These are phyloP conservation scores for Pseudotsuga menziesii DNA, from an alignment of 75 land plant genomes.

Conservation along the genomic window DNA sequence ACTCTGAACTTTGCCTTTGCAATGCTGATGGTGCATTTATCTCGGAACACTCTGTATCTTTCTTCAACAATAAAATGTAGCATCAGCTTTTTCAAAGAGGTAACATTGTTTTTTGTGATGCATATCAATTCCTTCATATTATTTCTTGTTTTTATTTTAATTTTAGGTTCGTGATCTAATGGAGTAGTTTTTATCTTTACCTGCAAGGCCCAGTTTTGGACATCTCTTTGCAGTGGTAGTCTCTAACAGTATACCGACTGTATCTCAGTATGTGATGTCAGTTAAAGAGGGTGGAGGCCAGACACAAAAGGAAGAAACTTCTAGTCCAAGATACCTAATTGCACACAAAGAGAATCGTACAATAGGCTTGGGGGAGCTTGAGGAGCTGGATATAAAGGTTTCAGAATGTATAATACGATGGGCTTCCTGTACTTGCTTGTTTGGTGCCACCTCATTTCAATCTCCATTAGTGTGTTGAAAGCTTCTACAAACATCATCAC, in stretches of 20 bases:
- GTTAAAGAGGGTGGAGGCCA: constrained; percentile 6
- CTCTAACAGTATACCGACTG: background rate
- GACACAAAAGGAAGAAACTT: constrained; percentile 8
- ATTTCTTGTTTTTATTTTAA: background rate
- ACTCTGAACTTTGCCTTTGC: constrained; percentile 48
- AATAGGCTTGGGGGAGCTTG: constrained; percentile 53
- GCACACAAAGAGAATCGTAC: constrained; percentile 43
- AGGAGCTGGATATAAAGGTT: constrained; percentile 49
- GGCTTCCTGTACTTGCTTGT: constrained; percentile 57
- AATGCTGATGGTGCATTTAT: constrained; percentile 6
- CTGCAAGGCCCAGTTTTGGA: constrained; percentile 23
- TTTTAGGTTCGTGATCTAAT: background rate
- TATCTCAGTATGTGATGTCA: constrained; percentile 10
- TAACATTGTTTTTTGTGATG: background rate
- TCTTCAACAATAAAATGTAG: background rate
- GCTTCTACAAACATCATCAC: no score
- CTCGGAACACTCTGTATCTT: background rate
- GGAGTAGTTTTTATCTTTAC: background rate
- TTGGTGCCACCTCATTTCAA: constrained; percentile 40
- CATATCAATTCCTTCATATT: background rate
- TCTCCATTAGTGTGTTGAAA: constrained; percentile 56
- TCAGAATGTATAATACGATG: constrained; percentile 58
- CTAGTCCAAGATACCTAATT: constrained; percentile 12
- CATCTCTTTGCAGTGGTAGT: constrained; percentile 12
- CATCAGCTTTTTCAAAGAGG: constrained; percentile 1